A percentile compares a stretch with the other conserved stretches of the same genome.
phyloP scores from a whole-genome alignment of 73 alveolate genomes.

The Paramecium caudatum region DNA sequence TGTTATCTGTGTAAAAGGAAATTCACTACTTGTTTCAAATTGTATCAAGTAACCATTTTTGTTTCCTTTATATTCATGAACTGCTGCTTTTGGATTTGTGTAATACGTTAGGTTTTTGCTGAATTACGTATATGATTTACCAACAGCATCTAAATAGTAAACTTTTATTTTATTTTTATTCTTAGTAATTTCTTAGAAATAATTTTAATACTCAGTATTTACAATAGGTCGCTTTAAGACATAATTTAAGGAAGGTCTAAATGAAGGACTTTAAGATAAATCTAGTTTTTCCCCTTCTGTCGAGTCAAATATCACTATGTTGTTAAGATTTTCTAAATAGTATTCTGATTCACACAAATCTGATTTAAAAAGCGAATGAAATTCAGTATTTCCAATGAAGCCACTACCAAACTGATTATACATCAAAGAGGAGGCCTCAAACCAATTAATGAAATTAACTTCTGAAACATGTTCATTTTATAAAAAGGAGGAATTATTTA shows the following conservation, averaged over 20 bases:
- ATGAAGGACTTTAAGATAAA: background rate
- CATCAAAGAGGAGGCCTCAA: background rate
- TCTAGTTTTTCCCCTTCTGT: background rate
- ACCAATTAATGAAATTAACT: background rate
- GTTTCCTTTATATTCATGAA: background rate
- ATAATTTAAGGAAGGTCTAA: too few relatives aligned
- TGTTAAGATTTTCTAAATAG: background rate
- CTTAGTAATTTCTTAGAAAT: background rate
- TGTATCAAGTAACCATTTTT: background rate
- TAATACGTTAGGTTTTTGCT: background rate
- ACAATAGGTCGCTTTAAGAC: background rate
- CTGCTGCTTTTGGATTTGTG: background rate
- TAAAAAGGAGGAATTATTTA: background rate
- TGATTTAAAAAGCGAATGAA: background rate
- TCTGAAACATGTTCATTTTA: background rate
- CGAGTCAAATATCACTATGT: background rate
- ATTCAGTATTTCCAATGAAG: conserved; percentile 13
- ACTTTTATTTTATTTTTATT: background rate
- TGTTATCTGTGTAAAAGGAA: background rate
- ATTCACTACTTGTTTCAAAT: conserved; percentile 25
- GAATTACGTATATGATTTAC: conserved; percentile 23
- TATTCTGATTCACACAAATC: conserved; percentile 37
- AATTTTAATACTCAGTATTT: background rate
- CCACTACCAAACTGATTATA: conserved; percentile 8
- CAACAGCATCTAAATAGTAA: background rate